Percentiles rank a stretch among this genome's conserved stretches.
Conservation (phyloP, 495 filamentous ascomycete genomes). For the Margaritispora aquatica region DNA sequence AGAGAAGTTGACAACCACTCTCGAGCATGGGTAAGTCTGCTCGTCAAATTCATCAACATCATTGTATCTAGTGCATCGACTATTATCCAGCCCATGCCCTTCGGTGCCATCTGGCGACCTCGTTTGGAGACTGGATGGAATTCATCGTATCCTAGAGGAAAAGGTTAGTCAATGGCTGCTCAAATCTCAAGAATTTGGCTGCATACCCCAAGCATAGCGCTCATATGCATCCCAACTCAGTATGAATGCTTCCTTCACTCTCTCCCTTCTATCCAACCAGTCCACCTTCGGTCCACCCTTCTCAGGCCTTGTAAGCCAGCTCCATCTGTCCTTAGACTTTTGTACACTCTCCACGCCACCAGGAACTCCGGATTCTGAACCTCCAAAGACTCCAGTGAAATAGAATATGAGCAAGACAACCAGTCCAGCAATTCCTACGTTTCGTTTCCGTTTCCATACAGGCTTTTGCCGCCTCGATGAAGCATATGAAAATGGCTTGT, state of each 20-base stretch:
- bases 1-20: slow-evolving; percentile 84
- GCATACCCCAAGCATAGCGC: slow-evolving; percentile 87
- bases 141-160: slow-evolving; percentile 81
- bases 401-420: slow-evolving; percentile 47
- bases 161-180: too few species aligned
- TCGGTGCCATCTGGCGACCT: slow-evolving; percentile 74
- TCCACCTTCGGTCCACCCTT: slow-evolving; percentile 39
- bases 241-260: slow-evolving; percentile 84
- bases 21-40: slow-evolving; percentile 73
- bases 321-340: slow-evolving; percentile 30
- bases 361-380: slow-evolving; percentile 29
- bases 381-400: slow-evolving; percentile 49
- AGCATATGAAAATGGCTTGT: slow-evolving; percentile 81
- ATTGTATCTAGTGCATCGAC: slow-evolving; percentile 93
- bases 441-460: slow-evolving; percentile 48
- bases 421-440: slow-evolving; percentile 40
- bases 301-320: slow-evolving; percentile 34
- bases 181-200: too few species aligned
- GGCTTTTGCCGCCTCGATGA: slow-evolving; percentile 42
- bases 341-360: too few species aligned
- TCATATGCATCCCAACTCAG: slow-evolving; percentile 92
- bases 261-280: slow-evolving; percentile 72
- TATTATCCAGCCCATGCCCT: slow-evolving; percentile 94
- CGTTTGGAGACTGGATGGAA: slow-evolving; percentile 76
- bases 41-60: slow-evolving; percentile 97